A percentile compares a stretch with the other conserved stretches of the same genome.
Conservation (phyloP, 2,329 filamentous ascomycete genomes). For the Monosporascus sp. region DNA sequence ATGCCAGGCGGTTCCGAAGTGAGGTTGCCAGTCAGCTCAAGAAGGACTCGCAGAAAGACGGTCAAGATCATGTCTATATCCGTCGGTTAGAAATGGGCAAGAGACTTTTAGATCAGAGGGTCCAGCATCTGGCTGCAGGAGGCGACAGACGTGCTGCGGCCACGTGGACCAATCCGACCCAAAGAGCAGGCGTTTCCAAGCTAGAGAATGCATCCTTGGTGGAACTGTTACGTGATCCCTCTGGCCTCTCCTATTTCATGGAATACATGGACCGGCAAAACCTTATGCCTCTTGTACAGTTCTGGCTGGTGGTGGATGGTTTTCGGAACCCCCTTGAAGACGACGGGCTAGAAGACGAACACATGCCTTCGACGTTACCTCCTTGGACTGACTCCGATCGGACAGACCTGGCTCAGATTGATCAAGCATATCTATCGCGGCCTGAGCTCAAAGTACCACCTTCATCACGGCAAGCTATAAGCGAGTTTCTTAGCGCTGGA, state of each 20-base stretch:
- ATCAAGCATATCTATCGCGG: constrained; percentile 80
- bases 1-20: constrained; percentile 86
- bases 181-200: constrained; percentile 44
- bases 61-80: constrained; percentile 79
- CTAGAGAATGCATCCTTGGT: constrained; percentile 72
- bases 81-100: constrained; percentile 90
- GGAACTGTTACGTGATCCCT: constrained; percentile 83
- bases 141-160: constrained; percentile 42
- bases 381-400: constrained; percentile 82
- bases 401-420: constrained; percentile 83
- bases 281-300: constrained; percentile 86
- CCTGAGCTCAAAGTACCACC: constrained; percentile 74
- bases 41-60: constrained; percentile 71
- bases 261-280: constrained; percentile 95
- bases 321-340: constrained; percentile 92
- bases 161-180: constrained; percentile 25
- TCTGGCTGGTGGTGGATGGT: constrained; percentile 97
- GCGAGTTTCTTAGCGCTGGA: constrained; percentile 73
- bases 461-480: constrained; percentile 63
- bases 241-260: constrained; percentile 97
- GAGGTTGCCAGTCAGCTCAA: constrained; percentile 90
- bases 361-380: constrained; percentile 54
- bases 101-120: constrained; percentile 81
- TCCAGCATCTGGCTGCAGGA: constrained; percentile 71
- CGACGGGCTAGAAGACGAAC: constrained; percentile 63